Conservation (phyloP, 2,329 filamentous ascomycete species). For the Leptographium wingfieldii region DNA sequence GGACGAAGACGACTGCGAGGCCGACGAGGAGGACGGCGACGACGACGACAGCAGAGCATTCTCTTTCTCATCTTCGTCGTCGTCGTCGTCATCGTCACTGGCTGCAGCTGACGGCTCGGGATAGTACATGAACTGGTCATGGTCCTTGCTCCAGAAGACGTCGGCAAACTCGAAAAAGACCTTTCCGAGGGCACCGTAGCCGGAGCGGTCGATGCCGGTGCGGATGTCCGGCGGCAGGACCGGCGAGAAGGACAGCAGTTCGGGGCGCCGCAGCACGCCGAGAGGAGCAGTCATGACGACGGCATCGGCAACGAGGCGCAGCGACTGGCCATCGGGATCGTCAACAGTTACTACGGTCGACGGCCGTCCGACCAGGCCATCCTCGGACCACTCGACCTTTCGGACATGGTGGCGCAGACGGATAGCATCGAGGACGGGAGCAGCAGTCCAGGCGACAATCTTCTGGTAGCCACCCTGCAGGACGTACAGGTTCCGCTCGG, state of each 20-base stretch:
- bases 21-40: neutral
- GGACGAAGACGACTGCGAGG: neutral
- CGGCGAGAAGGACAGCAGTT: neutral
- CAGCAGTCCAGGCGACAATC: slow-evolving; percentile 1
- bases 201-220: neutral
- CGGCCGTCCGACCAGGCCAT: neutral
- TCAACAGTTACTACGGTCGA: neutral
- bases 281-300: neutral
- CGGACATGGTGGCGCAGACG: neutral
- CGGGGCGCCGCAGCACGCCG: neutral
- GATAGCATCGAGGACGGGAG: neutral
- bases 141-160: slow-evolving; percentile 5
- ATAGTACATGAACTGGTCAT: slow-evolving; percentile 4
- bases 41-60: neutral
- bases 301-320: neutral
- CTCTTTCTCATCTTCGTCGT: neutral
- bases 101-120: neutral
- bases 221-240: neutral
- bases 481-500: slow-evolving; percentile 2
- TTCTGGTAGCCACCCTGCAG: slow-evolving; percentile 1
- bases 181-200: slow-evolving; percentile 3
- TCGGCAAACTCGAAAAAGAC: slow-evolving; percentile 4
- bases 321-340: neutral
- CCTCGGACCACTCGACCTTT: slow-evolving; percentile 1
- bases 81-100: neutral